A percentile compares a stretch with the other conserved stretches of the same genome.
phyloP scores from a whole-genome alignment of 768 basidiomycete genomes.

The Ramaria sp. region DNA sequence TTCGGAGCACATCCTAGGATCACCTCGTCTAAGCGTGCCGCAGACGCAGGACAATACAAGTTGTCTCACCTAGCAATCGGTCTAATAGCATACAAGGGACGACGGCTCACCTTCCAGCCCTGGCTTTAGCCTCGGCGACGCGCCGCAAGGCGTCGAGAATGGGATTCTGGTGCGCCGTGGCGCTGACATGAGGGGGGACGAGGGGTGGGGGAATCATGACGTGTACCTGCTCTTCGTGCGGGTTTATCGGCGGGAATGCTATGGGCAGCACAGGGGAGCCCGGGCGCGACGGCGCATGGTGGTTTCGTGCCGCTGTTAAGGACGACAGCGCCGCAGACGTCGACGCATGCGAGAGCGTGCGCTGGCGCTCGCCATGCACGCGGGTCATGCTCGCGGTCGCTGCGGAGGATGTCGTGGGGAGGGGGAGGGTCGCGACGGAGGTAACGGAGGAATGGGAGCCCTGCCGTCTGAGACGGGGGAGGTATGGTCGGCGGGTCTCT shows the following conservation, averaged over 20 bases:
- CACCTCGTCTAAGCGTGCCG: too few relatives aligned
- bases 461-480: constrained; percentile 23
- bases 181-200: constrained; percentile 57
- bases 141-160: constrained; percentile 37
- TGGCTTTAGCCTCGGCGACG: constrained; percentile 1
- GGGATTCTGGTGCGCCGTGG: constrained; percentile 53
- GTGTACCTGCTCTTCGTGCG: constrained; percentile 43
- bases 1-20: too few relatives aligned
- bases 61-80: too few relatives aligned
- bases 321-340: constrained; percentile 19
- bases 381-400: constrained; percentile 13
- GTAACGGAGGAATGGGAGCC: constrained; percentile 49
- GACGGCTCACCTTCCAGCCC: background rate
- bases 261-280: constrained; percentile 36
- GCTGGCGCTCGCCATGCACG: constrained; percentile 30
- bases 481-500: constrained; percentile 9
- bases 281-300: constrained; percentile 16
- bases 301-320: constrained; percentile 28
- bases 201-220: constrained; percentile 66
- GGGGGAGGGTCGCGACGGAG: constrained; percentile 50
- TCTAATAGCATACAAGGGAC: background rate
- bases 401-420: constrained; percentile 21
- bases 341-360: constrained; percentile 48
- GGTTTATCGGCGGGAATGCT: constrained; percentile 56
- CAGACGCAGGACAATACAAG: too few relatives aligned